Evolutionary conservation across 2,329 filamentous ascomycete species (phyloP), one percentile per base, ranked within the genome.

Genomic region (Neobulgaria alba): DNA sequence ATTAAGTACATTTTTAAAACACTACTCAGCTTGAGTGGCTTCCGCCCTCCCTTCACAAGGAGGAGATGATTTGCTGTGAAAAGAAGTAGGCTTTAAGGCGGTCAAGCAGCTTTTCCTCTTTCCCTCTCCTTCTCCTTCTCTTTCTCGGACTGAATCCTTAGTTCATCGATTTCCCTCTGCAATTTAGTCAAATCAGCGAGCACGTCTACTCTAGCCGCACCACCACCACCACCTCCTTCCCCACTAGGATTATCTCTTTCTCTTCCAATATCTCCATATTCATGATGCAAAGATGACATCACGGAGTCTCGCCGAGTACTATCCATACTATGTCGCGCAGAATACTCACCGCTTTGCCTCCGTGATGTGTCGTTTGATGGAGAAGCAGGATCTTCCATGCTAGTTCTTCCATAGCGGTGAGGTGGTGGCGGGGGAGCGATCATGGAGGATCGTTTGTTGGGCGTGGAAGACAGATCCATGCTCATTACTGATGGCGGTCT

Each of bases 141-240:
- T 15, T 14, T 32, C 26, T 57, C 59, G 33, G 61, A 63, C 49
- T 61, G 63, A 5, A 63, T 68, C 52, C 73, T 66, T 33, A 82
- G 55, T 3, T 75, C 82, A 61, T 90, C 83, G 29, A 90, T 83
- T 56, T 90, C 85, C 56, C 73, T 73, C 61, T 86, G 83, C 47
- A 90, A 62, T 16, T 78, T 77, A 34, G 76, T 73, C 41, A 90
- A 62, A 57, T 89, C 82, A 1, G 82, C 82, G 50, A 90, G 61
- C 44, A 89, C 85, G 55, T 84, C 75, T 31, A 14, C 19, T 16
- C 15, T 37, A 15, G 3, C 29, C 9, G 23, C 63, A 38, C 64
- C 61, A 8, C 64, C 18, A 49, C 42, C 66, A 57, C 56, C 67
- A 57, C 51, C 62, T 12, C 23, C 23, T 7, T 7, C 12, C 23